Conservation (phyloP, 257 asterid species). For the Dorcoceras hygrometricum region DNA sequence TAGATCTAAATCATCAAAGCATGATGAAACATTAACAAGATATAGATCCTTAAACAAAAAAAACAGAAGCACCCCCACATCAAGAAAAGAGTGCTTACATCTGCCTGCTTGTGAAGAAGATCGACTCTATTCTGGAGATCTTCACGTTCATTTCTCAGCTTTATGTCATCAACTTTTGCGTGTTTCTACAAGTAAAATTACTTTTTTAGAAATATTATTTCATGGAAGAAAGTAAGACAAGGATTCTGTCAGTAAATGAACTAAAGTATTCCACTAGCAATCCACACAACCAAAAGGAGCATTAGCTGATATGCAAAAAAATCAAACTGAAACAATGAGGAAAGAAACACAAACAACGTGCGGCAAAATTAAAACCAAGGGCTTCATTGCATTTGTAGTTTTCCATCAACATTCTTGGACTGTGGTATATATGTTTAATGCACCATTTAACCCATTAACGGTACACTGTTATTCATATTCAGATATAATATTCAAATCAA, state of each 20-base stretch:
- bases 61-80: conserved; percentile 11
- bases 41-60: conserved; percentile 22
- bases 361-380: background rate
- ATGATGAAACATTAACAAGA: conserved; percentile 26
- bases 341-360: background rate
- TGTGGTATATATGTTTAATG: background rate
- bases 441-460: background rate
- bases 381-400: background rate
- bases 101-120: conserved; percentile 85
- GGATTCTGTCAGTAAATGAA: conserved; percentile 11
- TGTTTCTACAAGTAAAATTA: conserved; percentile 50
- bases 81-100: conserved; percentile 39
- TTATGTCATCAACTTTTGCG: conserved; percentile 56
- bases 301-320: too few relatives aligned
- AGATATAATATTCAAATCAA: conserved; percentile 7
- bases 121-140: conserved; percentile 92
- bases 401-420: conserved; percentile 8
- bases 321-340: background rate
- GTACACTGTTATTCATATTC: background rate
- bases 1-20: conserved; percentile 49
- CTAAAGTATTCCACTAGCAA: conserved; percentile 1
- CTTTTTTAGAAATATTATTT: conserved; percentile 10
- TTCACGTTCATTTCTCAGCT: conserved; percentile 66
- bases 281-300: background rate
- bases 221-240: conserved; percentile 23